These are phyloP conservation scores for Solanum pinnatisectum DNA, from an alignment of 257 asterid species.

Conservation along the genomic window DNA sequence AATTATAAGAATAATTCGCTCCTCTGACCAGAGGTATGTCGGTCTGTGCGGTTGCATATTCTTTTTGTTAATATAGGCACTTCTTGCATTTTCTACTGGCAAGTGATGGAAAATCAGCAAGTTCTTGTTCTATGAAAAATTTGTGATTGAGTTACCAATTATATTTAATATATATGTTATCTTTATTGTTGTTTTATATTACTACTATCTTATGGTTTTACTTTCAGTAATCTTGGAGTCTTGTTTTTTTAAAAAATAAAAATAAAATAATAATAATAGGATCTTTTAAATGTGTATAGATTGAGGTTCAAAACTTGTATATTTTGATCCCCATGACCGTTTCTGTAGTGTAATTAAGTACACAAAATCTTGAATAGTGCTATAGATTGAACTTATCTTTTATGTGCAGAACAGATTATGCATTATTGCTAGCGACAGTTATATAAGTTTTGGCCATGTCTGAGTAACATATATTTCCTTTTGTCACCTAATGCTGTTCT, in stretches of 20 bases:
- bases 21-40: constrained; percentile 47
- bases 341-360: neutral
- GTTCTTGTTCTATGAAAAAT: neutral
- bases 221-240: neutral
- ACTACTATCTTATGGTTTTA: neutral
- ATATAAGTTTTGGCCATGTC: neutral
- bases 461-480: neutral
- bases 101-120: neutral
- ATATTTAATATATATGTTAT: neutral
- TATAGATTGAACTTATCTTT: neutral
- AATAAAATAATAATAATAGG: neutral
- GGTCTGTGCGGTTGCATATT: neutral
- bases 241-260: neutral
- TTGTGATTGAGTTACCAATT: neutral
- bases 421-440: neutral
- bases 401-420: neutral
- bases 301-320: neutral
- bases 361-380: neutral
- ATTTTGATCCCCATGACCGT: neutral
- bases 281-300: neutral
- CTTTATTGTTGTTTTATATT: neutral
- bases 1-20: constrained; percentile 38
- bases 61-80: neutral
- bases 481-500: neutral
- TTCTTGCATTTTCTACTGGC: neutral